Conservation (phyloP, 352 stramenopile species). For the Globisporangium solare region DNA sequence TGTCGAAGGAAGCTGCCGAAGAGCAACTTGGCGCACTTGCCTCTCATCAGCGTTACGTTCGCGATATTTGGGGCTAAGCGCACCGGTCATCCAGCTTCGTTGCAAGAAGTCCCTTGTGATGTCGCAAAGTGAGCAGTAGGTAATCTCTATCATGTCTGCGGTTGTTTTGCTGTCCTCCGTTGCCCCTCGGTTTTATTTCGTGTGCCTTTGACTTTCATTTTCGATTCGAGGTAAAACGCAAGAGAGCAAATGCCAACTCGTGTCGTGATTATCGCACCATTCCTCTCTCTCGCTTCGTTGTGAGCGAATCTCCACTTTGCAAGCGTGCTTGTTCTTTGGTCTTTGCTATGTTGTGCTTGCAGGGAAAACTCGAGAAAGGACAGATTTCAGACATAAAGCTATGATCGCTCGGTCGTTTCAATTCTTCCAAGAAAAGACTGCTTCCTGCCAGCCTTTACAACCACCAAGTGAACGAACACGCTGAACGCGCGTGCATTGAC, state of each 20-base stretch:
- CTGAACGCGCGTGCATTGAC: neutral
- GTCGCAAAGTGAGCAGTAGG: neutral
- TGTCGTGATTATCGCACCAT: neutral
- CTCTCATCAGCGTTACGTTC: slow-evolving; percentile 76
- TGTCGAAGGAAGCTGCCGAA: slow-evolving; percentile 57
- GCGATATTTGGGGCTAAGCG: slow-evolving; percentile 81
- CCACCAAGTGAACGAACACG: neutral
- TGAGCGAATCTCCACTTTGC: neutral
- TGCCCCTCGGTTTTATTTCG: slow-evolving; percentile 5
- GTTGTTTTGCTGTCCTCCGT: slow-evolving; percentile 24
- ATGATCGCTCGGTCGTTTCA: neutral
- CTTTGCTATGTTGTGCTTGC: neutral
- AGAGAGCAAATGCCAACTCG: slow-evolving; percentile 7
- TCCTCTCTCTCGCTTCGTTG: neutral
- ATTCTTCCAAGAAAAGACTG: slow-evolving; percentile 3
- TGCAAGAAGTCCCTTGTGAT: slow-evolving; percentile 1
- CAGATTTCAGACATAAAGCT: neutral
- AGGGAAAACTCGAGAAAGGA: neutral
- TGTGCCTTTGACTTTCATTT: slow-evolving; percentile 9
- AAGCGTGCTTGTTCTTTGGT: neutral
- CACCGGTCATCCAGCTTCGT: neutral
- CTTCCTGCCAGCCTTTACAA: neutral
- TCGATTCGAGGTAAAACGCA: slow-evolving; percentile 11
- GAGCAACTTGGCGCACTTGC: slow-evolving; percentile 52
- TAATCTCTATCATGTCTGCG: neutral